phyloP scores from a whole-genome alignment of 441 rosid genomes.

The Codiaeum variegatum region DNA sequence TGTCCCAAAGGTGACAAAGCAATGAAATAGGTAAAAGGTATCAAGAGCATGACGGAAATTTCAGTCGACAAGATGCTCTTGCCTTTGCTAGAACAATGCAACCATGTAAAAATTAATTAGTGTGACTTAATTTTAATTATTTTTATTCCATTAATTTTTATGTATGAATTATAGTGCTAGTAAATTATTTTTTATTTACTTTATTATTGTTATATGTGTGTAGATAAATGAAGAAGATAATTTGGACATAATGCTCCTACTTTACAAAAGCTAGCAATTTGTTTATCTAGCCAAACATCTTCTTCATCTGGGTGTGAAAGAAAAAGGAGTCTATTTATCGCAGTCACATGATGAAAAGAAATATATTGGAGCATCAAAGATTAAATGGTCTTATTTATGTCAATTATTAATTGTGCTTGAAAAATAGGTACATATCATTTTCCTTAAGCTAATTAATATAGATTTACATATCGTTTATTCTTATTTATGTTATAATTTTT shows the following conservation, averaged over 20 bases:
- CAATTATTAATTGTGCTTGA: background rate
- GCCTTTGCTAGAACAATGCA: too few species aligned
- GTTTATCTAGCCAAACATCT: background rate
- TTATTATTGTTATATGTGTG: background rate
- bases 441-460: too few species aligned
- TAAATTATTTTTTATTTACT: background rate
- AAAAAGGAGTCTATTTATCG: conserved; percentile 13
- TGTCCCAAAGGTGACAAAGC: background rate
- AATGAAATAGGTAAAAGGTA: background rate
- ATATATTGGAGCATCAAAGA: background rate
- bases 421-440: background rate
- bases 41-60: background rate
- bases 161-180: too few species aligned
- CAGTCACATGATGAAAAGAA: conserved; percentile 5
- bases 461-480: too few species aligned
- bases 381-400: conserved; percentile 9
- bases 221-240: background rate
- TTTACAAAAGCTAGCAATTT: conserved; percentile 2
- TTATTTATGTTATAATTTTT: too few species aligned
- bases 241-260: background rate
- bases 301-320: conserved; percentile 11
- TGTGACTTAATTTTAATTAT: too few species aligned
- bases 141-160: too few species aligned
- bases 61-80: too few species aligned
- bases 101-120: too few species aligned